Evolutionary conservation across 441 rosid species (phyloP).

Genomic region (Gossypium laxum): DNA sequence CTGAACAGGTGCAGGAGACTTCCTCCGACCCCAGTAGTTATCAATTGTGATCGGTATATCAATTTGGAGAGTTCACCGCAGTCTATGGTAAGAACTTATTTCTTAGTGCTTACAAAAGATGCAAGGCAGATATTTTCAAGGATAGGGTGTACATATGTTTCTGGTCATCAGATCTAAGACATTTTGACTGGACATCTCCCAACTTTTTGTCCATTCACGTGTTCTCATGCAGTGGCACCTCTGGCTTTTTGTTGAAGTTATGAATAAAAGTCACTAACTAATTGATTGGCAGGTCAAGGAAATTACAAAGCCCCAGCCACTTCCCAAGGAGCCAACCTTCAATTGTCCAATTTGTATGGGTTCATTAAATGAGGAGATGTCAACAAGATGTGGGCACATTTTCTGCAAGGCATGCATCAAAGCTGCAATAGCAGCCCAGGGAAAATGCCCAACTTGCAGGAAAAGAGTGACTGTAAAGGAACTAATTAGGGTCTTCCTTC

Average conservation of each 20-base stretch:
- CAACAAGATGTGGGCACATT: slow-evolving; percentile 93
- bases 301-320: slow-evolving; percentile 25
- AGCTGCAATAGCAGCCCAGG: slow-evolving; percentile 43
- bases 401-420: slow-evolving; percentile 73
- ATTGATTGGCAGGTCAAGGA: slow-evolving; percentile 34
- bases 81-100: slow-evolving; percentile 29
- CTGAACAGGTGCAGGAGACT: slow-evolving; percentile 42
- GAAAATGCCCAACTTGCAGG: slow-evolving; percentile 83
- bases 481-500: slow-evolving; percentile 79
- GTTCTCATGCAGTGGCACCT: background rate
- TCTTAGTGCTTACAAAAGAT: background rate
- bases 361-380: slow-evolving; percentile 55
- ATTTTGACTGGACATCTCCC: background rate
- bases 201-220: background rate
- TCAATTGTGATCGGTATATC: slow-evolving; percentile 34
- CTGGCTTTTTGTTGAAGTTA: background rate
- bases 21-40: slow-evolving; percentile 23
- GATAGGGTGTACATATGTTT: background rate
- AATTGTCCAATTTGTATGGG: slow-evolving; percentile 82
- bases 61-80: slow-evolving; percentile 37
- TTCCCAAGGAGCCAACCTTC: slow-evolving; percentile 58
- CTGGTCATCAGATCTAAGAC: background rate
- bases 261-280: background rate
- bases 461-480: slow-evolving; percentile 46
- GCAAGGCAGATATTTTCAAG: background rate